Conservation (phyloP, 495 filamentous ascomycete species). For the Trichoderma orchidacearum region DNA sequence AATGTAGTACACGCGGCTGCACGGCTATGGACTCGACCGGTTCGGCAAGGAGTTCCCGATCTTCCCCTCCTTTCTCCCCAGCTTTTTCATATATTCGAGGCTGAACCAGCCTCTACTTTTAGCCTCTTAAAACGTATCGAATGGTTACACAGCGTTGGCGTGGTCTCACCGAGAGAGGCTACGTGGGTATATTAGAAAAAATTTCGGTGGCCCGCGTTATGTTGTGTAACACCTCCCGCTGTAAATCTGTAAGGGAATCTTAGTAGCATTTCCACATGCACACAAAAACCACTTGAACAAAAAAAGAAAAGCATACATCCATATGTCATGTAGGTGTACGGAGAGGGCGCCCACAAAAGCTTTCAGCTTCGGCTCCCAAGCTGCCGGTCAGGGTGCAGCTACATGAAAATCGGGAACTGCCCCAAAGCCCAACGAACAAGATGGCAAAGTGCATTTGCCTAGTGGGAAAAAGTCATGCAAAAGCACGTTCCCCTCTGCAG, state of each 20-base stretch:
- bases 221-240: too few species aligned
- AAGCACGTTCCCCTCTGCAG: not conserved
- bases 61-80: not conserved
- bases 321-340: too few species aligned
- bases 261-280: too few species aligned
- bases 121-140: not conserved
- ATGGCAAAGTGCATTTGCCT: not conserved
- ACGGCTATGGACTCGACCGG: not conserved
- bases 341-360: not conserved
- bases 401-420: not conserved
- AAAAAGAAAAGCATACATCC: too few species aligned
- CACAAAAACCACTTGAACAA: too few species aligned
- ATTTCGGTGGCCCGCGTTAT: too few species aligned
- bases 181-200: too few species aligned
- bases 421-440: too few species aligned
- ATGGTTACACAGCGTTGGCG: not conserved
- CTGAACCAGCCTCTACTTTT: not conserved
- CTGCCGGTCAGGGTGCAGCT: not conserved
- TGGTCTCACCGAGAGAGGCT: not conserved
- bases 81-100: not conserved
- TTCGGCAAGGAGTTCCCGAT: not conserved
- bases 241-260: not conserved
- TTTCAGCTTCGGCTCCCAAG: not conserved
- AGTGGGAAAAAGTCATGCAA: too few species aligned
- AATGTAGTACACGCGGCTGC: too few species aligned